Base-by-base conservation (phyloP, 2,329 filamentous ascomycete genomes). In the Lecanoromycetidae sp. region DNA sequence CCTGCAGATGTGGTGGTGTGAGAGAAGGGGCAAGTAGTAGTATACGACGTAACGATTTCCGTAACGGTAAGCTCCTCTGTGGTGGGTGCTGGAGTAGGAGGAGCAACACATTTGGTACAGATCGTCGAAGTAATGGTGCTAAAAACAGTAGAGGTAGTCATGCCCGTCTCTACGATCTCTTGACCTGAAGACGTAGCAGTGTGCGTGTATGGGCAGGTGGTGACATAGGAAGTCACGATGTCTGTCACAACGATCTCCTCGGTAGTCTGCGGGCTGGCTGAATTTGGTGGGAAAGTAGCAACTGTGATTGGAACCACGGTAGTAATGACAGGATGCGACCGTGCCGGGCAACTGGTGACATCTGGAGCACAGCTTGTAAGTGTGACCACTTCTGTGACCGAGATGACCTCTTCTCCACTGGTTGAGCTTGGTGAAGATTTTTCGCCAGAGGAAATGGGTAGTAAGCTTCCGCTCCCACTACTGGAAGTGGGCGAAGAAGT, bases 51-150 rank as follows among this genome's bases (percentile, higher is more conserved):
- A n/a, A n/a, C n/a, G n/a, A n/a, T n/a, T n/a, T n/a, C n/a, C n/a
- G n/a, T n/a, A n/a, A n/a, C n/a, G n/a, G n/a, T 36, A 37, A 22
- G 38, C 13, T 19, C 17, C 25, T 23, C 10, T 39, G 36, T 6
- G 12, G 22, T 19, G 36, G 36, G n/a, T 8, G 10, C 5, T 39
- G 20, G 39, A 15, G 47, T 32, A n/a, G 27, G 33, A n/a, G 50
- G 15, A n/a, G 44, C 29, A n/a, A 43, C 20, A 20, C 37, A 39
- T 8, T 43, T 46, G 15, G 37, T 43, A 22, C 38, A 50, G 20
- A 53, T 53, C 13, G 48, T 51, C 33, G 48, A 50, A 15, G 25
- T 46, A n/a, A 45, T 48, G 15, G 48, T 53, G 26, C 26, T 36
- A 6, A 34, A 41, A n/a, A 51, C 40, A 15, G 51, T 53, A 25